phyloP scores from a whole-genome alignment of 257 asterid genomes.

The Salvia rosmarinus region DNA sequence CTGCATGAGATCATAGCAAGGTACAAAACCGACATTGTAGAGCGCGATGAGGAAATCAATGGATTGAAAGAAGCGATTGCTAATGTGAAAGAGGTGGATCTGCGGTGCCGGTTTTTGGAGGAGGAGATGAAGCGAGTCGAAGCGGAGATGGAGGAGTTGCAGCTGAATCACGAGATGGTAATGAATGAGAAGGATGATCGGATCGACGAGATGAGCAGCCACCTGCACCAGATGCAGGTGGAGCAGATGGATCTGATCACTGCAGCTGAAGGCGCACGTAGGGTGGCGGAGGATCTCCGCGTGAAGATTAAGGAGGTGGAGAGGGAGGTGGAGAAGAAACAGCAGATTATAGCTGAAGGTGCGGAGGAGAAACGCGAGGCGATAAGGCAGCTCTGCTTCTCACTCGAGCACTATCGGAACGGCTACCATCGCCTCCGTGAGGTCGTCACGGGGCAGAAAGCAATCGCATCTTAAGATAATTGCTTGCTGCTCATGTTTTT shows the following conservation, averaged over 20 bases:
- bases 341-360: constrained; percentile 55
- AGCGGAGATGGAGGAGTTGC: constrained; percentile 48
- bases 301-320: constrained; percentile 59
- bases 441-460: constrained; percentile 52
- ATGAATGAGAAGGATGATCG: constrained; percentile 47
- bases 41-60: constrained; percentile 64
- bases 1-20: constrained; percentile 56
- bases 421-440: constrained; percentile 73
- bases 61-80: constrained; percentile 52
- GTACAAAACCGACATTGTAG: constrained; percentile 54
- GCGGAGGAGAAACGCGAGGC: constrained; percentile 92
- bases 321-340: constrained; percentile 57
- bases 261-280: constrained; percentile 52
- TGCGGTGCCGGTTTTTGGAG: constrained; percentile 59
- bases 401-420: constrained; percentile 74
- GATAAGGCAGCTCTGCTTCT: constrained; percentile 84
- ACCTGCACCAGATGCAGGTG: constrained; percentile 62
- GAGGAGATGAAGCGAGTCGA: constrained; percentile 57
- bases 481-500: background rate
- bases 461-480: constrained; percentile 49
- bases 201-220: constrained; percentile 59
- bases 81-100: constrained; percentile 52
- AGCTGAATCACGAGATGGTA: constrained; percentile 36
- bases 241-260: constrained; percentile 56
- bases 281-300: constrained; percentile 49